Evolutionary conservation across 306 rosid genomes (phyloP), one percentile per base, ranked within the genome.

Genomic region (Castanospermum australe): DNA sequence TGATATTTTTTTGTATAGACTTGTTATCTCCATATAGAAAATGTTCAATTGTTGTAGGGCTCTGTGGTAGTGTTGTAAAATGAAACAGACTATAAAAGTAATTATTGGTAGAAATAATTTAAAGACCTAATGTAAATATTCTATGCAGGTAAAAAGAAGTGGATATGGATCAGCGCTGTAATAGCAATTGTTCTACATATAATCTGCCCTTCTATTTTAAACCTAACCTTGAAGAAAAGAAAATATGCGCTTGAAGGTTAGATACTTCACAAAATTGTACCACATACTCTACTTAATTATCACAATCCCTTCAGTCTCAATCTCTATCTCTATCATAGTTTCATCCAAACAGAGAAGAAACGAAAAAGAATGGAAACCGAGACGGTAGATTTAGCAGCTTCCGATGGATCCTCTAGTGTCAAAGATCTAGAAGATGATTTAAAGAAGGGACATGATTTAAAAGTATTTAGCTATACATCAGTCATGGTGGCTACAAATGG

Each of bases 401-500:
- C 22, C 5, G 5, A 15, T 15, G 18, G 7, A 74, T 57, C 24
- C 3, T 18, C 12, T 8, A 4, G 60, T 20, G 18, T 21, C 0
- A 47, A 0, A 21, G 63, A 18, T 6, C 38, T 22, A 47, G 38
- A 14, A 20, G 3, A 54, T 10, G 36, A 66, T 13, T 21, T 35
- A 11, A 12, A 75, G 4, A 17, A 32, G 32, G 63, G 36, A 33
- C 54, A 67, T 15, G 42, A 81, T 66, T 76, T 82, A 42, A 69
- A 38, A 25, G 36, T 42, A 8, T 82, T 76, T 51, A 69, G 57
- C 51, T 82, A 50, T 41, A 8, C 39, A 30, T 75, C 65, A 11
- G 54, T 81, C 12, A 24, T 57, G 61, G 17, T 33, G 8, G 88
- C 86, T 5, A 85, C 86, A 9, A 33, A 79, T 15, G 72, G 60